phyloP scores from a whole-genome alignment of 768 basidiomycete genomes.

The Auriscalpium orientale region DNA sequence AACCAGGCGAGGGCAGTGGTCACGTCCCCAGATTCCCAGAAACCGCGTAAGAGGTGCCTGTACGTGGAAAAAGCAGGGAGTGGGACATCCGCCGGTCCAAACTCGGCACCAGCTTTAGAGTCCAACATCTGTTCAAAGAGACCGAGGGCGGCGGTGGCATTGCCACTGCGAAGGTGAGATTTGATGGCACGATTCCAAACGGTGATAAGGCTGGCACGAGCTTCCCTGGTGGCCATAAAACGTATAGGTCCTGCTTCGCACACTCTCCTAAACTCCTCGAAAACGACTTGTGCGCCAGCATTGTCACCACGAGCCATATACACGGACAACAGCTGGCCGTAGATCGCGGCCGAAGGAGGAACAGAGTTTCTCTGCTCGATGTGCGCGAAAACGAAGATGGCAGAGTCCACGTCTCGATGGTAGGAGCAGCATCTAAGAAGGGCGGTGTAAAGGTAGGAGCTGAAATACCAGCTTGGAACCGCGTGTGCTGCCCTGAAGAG shows the following conservation, averaged over 20 bases:
- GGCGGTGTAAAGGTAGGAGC: conserved; percentile 34
- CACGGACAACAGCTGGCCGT: conserved; percentile 48
- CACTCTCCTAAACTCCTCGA: conserved; percentile 47
- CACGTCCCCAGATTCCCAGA: conserved; percentile 54
- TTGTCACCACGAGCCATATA: conserved; percentile 49
- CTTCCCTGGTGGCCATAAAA: conserved; percentile 11
- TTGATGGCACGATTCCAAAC: conserved; percentile 76
- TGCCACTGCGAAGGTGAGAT: conserved; percentile 57
- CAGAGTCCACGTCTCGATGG: conserved; percentile 49
- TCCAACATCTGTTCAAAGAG: conserved; percentile 69
- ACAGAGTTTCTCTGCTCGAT: conserved; percentile 38
- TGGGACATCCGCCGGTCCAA: conserved; percentile 38
- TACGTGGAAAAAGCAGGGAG: conserved; percentile 58
- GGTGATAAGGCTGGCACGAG: conserved; percentile 30
- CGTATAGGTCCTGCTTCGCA: conserved; percentile 31
- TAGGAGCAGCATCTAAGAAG: conserved; percentile 58
- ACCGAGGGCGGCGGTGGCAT: conserved; percentile 54
- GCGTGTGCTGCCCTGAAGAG: conserved; percentile 59
- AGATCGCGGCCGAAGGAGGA: conserved; percentile 31
- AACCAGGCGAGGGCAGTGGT: conserved; percentile 67
- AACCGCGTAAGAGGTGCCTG: conserved; percentile 55
- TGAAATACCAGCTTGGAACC: conserved; percentile 27
- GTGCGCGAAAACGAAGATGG: conserved; percentile 58
- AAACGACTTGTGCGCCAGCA: conserved; percentile 47
- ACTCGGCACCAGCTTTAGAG: conserved; percentile 25